Evolutionary conservation across 352 stramenopile species (phyloP).

Genomic region (Phytophthora sansomeana): DNA sequence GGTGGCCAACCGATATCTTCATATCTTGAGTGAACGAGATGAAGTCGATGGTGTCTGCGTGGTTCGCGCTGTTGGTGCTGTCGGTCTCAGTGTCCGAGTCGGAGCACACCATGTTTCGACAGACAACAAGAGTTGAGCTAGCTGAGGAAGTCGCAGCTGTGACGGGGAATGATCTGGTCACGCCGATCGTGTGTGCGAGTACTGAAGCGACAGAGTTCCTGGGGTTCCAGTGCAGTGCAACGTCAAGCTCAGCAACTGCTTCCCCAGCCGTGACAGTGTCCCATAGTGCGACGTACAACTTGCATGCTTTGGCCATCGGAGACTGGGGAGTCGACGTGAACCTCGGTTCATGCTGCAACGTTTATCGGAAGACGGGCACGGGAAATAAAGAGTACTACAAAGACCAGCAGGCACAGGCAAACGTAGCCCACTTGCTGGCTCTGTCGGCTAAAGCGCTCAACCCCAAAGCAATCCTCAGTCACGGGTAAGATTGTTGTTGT

Average conservation of each 20-base stretch:
- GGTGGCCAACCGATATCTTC: slow-evolving; percentile 4
- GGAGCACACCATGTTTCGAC: slow-evolving; percentile 4
- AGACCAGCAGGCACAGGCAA: slow-evolving; percentile 73
- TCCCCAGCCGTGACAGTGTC: slow-evolving; percentile 41
- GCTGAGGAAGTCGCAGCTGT: slow-evolving; percentile 17
- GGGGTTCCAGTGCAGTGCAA: slow-evolving; percentile 49
- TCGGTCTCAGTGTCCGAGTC: neutral
- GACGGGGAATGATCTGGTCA: slow-evolving; percentile 42
- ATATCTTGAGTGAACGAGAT: slow-evolving; percentile 18
- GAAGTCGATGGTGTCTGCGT: slow-evolving; percentile 10
- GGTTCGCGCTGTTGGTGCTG: slow-evolving; percentile 18
- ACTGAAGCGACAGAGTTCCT: slow-evolving; percentile 48
- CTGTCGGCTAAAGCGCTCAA: slow-evolving; percentile 70
- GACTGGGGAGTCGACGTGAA: slow-evolving; percentile 73
- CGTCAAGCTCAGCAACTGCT: slow-evolving; percentile 18
- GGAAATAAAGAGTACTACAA: slow-evolving; percentile 74
- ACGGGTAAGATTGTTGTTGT: slow-evolving; percentile 47
- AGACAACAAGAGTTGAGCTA: slow-evolving; percentile 16
- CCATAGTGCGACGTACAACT: slow-evolving; percentile 47
- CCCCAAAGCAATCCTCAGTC: slow-evolving; percentile 65
- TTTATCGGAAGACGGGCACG: slow-evolving; percentile 66
- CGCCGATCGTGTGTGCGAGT: slow-evolving; percentile 51
- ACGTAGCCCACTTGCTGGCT: slow-evolving; percentile 65
- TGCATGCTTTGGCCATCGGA: slow-evolving; percentile 75
- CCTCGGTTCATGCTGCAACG: slow-evolving; percentile 77